Evolutionary conservation across 2,329 filamentous ascomycete genomes (phyloP), one percentile per base, ranked within the genome.

Genomic region (Emericellopsis atlantica): DNA sequence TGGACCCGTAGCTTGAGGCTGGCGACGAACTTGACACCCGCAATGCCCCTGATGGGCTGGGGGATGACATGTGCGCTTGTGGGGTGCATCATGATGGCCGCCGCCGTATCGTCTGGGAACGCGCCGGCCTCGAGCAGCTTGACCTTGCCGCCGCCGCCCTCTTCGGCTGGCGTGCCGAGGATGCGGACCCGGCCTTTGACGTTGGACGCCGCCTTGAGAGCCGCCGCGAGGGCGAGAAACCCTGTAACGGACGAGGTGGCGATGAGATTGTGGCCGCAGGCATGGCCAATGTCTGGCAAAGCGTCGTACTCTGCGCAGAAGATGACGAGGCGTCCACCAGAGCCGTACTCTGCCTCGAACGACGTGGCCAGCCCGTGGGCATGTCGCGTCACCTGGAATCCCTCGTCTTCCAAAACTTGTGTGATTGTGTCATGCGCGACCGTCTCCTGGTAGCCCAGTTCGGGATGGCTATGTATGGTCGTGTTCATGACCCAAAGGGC

Each of bases 101-200:
- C 26, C 26, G 26, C 26, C 26, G 12, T 12, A 6, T 29, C 26
- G 12, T 62, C 59, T 5, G 51, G 46, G 43, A 68, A 71, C 2
- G 66, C 67, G 10, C 66, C 66, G 9, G 60, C 61, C 12, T 65
- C 39, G 15, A 70, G 52, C 0, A 68, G 54, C 16, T 57, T 65
- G 40, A 71, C 63, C 49, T 74, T 74, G 22, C 68, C 69, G 14
- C 61, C 62, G 29, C 60, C 62, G 15, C 58, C 59, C 42, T 67
- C 63, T 37, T 67, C 64, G 1, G 62, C 64, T 0, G 62, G 64
- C 0, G 62, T 66, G 4, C 64, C 64, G 1, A 66, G 52, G 2
- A 66, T 52, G 2, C 60, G 54, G 4, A 66, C 49, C 2, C 61
- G 53, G 10, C 63, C 61, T 0, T 55, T 50, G 3, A 43, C 37